Conservation (phyloP, 306 rosid genomes). For the Trichosanthes truncata region DNA sequence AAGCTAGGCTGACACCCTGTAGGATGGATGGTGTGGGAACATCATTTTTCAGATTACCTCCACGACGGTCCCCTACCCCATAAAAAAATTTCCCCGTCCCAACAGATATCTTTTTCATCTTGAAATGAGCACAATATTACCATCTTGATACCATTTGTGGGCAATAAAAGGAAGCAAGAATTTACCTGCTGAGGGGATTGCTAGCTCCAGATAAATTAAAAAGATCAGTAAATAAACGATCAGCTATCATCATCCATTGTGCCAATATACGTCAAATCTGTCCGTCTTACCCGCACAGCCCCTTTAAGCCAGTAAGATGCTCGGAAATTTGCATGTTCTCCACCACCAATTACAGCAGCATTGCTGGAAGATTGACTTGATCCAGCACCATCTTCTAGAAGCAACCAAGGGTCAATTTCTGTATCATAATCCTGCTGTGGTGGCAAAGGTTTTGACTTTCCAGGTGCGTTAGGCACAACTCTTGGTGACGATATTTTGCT, state of each 20-base stretch:
- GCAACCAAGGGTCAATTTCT: constrained; percentile 88
- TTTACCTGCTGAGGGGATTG: constrained; percentile 36
- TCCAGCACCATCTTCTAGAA: constrained; percentile 94
- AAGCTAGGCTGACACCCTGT: constrained; percentile 2
- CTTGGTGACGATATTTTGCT: constrained; percentile 31
- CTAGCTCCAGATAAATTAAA: constrained; percentile 28
- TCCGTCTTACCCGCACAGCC: constrained; percentile 79
- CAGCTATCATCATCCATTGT: constrained; percentile 80
- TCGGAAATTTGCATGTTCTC: constrained; percentile 63
- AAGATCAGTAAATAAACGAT: constrained; percentile 27
- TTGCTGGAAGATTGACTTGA: constrained; percentile 55
- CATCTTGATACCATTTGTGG: constrained; percentile 1
- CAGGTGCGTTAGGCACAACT: constrained; percentile 31
- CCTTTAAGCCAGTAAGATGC: constrained; percentile 92
- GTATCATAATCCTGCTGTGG: constrained; percentile 40
- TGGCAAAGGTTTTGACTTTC: constrained; percentile 49
- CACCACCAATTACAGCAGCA: constrained; percentile 45
- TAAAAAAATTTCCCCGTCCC: not conserved
- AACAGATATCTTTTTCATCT: constrained; percentile 8
- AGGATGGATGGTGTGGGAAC: constrained; percentile 4
- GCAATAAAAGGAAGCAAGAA: not conserved
- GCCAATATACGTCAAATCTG: constrained; percentile 85
- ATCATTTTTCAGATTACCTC: not conserved
- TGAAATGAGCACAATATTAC: constrained; percentile 7
- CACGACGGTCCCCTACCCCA: constrained; percentile 3